Conservation (phyloP, 106 monocot species). For the Chionographis japonica region DNA sequence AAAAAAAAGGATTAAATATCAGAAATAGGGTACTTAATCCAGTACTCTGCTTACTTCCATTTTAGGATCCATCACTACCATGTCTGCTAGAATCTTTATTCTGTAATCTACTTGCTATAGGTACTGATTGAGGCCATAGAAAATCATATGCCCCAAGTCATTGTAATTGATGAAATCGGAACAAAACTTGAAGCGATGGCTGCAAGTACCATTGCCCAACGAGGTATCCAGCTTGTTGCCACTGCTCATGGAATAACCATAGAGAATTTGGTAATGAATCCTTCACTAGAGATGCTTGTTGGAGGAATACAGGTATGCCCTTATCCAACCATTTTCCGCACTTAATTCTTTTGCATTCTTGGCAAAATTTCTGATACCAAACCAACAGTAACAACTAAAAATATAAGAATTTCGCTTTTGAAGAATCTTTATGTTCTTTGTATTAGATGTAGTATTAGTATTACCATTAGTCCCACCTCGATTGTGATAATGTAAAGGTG, state of each 20-base stretch:
- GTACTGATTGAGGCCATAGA: conserved; percentile 89
- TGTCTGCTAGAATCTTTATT: background rate
- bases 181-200: conserved; percentile 74
- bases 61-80: no score
- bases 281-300: conserved; percentile 79
- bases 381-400: no score
- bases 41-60: no score
- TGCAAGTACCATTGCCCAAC: conserved; percentile 87
- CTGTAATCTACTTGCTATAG: conserved; percentile 22
- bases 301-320: conserved; percentile 77
- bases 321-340: background rate
- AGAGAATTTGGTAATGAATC: conserved; percentile 62
- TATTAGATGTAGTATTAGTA: no score
- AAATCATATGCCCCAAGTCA: conserved; percentile 92
- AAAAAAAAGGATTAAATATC: no score
- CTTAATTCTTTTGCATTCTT: background rate
- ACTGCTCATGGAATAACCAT: conserved; percentile 80
- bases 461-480: no score
- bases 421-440: no score
- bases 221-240: conserved; percentile 87
- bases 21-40: no score
- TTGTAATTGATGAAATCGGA: conserved; percentile 90
- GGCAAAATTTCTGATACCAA: no score
- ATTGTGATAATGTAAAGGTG: no score
- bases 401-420: no score